phyloP scores from a whole-genome alignment of 768 basidiomycete genomes.

The Hericium rajendrae region DNA sequence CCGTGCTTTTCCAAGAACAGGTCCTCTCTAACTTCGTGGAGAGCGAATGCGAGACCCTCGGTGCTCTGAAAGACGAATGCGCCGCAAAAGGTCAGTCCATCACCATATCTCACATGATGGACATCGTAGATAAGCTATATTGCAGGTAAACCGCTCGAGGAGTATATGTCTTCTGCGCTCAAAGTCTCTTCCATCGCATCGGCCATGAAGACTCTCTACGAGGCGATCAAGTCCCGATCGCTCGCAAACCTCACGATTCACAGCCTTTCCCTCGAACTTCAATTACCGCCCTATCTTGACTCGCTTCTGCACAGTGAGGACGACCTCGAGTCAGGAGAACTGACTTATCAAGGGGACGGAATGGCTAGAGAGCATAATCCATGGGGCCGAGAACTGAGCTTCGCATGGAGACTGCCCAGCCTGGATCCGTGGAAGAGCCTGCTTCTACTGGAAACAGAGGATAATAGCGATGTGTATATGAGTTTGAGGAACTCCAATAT shows the following conservation, averaged over 20 bases:
- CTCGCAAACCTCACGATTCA: slow-evolving; percentile 76
- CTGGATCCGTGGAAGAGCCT: slow-evolving; percentile 91
- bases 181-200: slow-evolving; percentile 61
- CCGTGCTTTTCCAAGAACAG: slow-evolving; percentile 89
- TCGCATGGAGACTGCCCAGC: slow-evolving; percentile 65
- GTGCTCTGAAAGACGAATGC: slow-evolving; percentile 60
- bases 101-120: neutral
- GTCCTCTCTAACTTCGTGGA: slow-evolving; percentile 82
- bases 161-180: slow-evolving; percentile 49
- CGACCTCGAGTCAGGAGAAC: slow-evolving; percentile 41
- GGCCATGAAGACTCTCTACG: slow-evolving; percentile 73
- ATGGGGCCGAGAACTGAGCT: slow-evolving; percentile 62
- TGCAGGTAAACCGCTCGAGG: slow-evolving; percentile 50
- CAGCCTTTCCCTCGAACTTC: slow-evolving; percentile 72
- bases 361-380: slow-evolving; percentile 31
- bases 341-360: slow-evolving; percentile 39
- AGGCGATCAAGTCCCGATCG: slow-evolving; percentile 63
- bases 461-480: slow-evolving; percentile 43
- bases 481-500: slow-evolving; percentile 52
- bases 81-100: slow-evolving; percentile 45
- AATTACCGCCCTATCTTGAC: slow-evolving; percentile 77
- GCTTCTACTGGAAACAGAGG: slow-evolving; percentile 58
- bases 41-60: slow-evolving; percentile 62
- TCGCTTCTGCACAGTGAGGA: slow-evolving; percentile 57
- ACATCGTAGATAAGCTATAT: neutral